Percentiles rank a stretch among this genome's conserved stretches.
These are phyloP conservation scores for Paracorniculantispora psalliotae DNA, from an alignment of 2,329 filamentous ascomycete genomes.

Conservation along the genomic window DNA sequence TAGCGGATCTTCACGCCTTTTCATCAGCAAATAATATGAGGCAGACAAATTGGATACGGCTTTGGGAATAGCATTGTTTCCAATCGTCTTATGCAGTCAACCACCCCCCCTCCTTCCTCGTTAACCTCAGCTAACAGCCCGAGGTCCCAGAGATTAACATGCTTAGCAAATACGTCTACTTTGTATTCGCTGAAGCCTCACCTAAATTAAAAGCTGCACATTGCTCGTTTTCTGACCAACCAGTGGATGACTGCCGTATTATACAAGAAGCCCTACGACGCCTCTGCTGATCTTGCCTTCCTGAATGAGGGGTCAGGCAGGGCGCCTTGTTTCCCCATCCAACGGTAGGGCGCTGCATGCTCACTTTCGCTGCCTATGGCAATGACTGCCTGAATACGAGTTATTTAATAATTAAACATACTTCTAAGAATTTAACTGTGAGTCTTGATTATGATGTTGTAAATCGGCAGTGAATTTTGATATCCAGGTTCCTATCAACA, in stretches of 20 bases:
- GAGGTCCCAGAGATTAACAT: background rate
- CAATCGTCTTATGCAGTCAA: background rate
- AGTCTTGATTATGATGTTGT: background rate
- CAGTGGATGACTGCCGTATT: background rate
- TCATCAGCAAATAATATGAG: background rate
- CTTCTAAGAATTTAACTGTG: background rate
- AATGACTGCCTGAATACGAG: background rate
- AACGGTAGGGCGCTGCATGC: background rate
- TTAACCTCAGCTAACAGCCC: background rate
- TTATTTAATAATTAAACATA: background rate
- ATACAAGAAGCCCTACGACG: background rate
- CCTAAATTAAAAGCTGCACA: background rate
- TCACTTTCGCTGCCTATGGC: background rate
- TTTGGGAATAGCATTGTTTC: constrained; percentile 4
- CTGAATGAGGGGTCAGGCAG: background rate
- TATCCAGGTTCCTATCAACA: background rate
- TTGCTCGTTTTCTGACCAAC: background rate
- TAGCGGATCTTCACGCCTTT: background rate
- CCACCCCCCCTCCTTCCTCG: background rate
- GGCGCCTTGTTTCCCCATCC: background rate
- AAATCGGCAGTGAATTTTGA: background rate
- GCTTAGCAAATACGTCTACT: background rate
- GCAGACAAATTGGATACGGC: background rate
- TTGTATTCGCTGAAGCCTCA: background rate
- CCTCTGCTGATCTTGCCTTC: background rate